A percentile compares a stretch with the other conserved stretches of the same genome.
Conservation (phyloP, 2,329 filamentous ascomycete species). For the Trichoderma hamatum region DNA sequence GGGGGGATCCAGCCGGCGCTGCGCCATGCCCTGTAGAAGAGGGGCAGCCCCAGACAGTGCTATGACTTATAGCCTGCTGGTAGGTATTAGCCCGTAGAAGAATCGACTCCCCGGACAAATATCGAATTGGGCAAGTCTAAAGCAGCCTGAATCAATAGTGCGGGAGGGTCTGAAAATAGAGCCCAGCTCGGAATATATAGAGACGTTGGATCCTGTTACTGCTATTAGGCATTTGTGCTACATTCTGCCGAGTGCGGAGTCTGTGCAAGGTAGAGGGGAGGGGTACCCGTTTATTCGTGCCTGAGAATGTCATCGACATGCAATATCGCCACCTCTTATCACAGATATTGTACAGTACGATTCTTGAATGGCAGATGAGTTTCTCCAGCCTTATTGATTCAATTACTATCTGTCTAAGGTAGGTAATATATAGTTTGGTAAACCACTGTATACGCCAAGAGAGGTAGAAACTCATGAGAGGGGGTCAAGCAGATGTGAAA, state of each 20-base stretch:
- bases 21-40: background rate
- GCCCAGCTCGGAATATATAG: background rate
- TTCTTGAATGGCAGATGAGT: background rate
- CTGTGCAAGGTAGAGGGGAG: background rate
- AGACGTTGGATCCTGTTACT: background rate
- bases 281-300: background rate
- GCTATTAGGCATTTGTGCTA: background rate
- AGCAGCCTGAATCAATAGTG: constrained; percentile 7
- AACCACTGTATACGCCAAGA: constrained; percentile 7
- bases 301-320: background rate
- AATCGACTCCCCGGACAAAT: background rate
- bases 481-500: background rate
- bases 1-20: background rate
- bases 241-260: background rate
- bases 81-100: background rate
- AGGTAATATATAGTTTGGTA: background rate
- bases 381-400: background rate
- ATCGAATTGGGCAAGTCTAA: background rate
- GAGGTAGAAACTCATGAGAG: background rate
- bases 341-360: background rate
- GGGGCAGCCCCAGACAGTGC: background rate
- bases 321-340: background rate
- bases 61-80: background rate
- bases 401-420: background rate
- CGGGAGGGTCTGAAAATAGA: background rate